Evolutionary conservation across 176 grass and related monocot species (phyloP), one percentile per base, ranked within the genome.

Genomic region (Pontederia crassipes): DNA sequence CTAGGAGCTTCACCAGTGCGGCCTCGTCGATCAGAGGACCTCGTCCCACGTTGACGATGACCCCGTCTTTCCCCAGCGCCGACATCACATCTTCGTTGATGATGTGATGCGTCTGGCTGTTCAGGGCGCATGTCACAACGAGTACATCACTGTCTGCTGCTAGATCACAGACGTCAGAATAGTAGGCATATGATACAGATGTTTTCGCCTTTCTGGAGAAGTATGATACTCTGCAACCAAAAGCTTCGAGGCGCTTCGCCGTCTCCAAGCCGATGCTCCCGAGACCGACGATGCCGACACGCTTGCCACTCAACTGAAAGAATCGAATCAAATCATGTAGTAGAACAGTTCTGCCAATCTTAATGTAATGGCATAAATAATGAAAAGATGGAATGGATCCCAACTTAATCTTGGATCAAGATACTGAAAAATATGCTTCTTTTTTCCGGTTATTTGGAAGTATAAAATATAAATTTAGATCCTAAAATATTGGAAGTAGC

Each of bases 221-320:
- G 65, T 89, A 84, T 11, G 17, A 28, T 27, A 81, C 72, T 15
- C 5, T 8, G 52, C 81, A 89, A 12, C 77, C 77, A 2, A 89
- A 75, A 16, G 81, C 81, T 3, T 78, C 0, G 1, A 89, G 64
- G 28, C 86, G 70, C 71, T 71, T 89, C 0, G 81, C 81, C 18
- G 84, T 84, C 0, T 0, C 35, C 0, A 70, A 61, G 2, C 86
- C 85, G n/a, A 84, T 84, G 65, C 74, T 89, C 1, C 85, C 85
- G 46, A 85, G 10, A 1, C 86, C 86, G 6, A 89, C 65, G 73
- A 85, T 75, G 9, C 86, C 86, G 6, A 89, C 71, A 2, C 57
- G 62, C 60, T 75, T 73, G 14, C 81, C 81, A 29, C 80, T 20
- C 1, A 89, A n/a, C 85, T 89, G 70, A 20, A 57, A 17, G 8